Evolutionary conservation across 768 basidiomycete genomes (phyloP).

Genomic region (Amanita pallidorosea): DNA sequence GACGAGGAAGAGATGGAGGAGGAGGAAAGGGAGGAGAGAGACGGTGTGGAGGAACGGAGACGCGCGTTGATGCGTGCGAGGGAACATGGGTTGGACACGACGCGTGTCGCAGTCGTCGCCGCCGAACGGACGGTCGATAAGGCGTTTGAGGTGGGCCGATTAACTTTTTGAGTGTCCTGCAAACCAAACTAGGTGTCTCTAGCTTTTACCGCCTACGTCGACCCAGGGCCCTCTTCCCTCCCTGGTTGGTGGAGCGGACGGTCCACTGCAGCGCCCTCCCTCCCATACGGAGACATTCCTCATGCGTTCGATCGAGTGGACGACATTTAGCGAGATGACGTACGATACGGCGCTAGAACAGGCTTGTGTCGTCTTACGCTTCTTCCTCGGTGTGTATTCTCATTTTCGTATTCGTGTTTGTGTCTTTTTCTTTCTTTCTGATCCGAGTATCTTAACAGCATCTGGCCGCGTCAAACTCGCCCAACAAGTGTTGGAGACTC

Average conservation of each 20-base stretch:
- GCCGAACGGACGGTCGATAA: constrained; percentile 71
- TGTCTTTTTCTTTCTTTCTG: neutral
- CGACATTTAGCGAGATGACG: constrained; percentile 66
- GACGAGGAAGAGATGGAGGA: neutral
- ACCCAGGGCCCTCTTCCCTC: constrained; percentile 51
- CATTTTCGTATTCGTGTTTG: neutral
- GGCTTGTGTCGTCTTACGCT: constrained; percentile 79
- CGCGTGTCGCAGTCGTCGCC: constrained; percentile 67
- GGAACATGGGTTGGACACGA: constrained; percentile 78
- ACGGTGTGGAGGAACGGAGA: constrained; percentile 51
- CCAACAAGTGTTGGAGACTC: constrained; percentile 40
- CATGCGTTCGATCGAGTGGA: constrained; percentile 90
- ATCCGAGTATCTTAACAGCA: constrained; percentile 26
- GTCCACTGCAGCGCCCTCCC: constrained; percentile 39
- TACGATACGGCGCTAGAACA: constrained; percentile 73
- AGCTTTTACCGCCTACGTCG: constrained; percentile 36
- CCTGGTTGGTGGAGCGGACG: constrained; percentile 22
- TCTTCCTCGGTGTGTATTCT: constrained; percentile 65
- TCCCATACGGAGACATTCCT: constrained; percentile 53
- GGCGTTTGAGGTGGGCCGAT: constrained; percentile 44
- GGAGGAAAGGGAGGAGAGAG: neutral
- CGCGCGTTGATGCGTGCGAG: constrained; percentile 64
- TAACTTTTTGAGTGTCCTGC: neutral
- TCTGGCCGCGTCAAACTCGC: constrained; percentile 69
- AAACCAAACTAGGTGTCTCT: neutral